phyloP scores from a whole-genome alignment of 1,284 basidiomycete species.

The Tilletia setariae region DNA sequence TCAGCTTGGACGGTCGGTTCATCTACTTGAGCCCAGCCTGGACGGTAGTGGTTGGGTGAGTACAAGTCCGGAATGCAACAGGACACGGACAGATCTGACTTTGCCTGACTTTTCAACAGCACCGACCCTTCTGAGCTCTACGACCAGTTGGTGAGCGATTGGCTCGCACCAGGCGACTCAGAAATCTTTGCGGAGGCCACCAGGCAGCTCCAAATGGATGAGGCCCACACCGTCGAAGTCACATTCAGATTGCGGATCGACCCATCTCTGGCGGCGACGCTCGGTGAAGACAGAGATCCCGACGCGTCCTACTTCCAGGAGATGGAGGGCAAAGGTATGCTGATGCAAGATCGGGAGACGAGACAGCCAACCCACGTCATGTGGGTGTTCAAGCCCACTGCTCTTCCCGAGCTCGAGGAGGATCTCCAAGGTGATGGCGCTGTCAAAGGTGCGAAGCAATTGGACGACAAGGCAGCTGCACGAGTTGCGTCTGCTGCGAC shows the following conservation, averaged over 20 bases:
- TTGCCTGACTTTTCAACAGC: not conserved
- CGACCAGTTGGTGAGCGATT: constrained; percentile 74
- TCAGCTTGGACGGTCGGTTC: constrained; percentile 76
- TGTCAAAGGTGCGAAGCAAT: constrained; percentile 3
- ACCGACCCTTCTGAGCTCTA: constrained; percentile 74
- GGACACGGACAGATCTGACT: constrained; percentile 10
- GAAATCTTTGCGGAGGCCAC: constrained; percentile 85
- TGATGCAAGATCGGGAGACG: constrained; percentile 87
- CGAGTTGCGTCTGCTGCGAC: constrained; percentile 37
- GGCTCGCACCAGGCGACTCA: constrained; percentile 79
- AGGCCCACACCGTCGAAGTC: constrained; percentile 89
- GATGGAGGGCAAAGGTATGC: constrained; percentile 98
- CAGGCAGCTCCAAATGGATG: constrained; percentile 77
- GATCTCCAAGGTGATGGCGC: constrained; percentile 25
- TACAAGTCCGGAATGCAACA: constrained; percentile 28
- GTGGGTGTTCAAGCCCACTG: constrained; percentile 93
- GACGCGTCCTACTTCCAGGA: constrained; percentile 67
- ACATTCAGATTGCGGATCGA: constrained; percentile 76
- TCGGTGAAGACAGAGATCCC: constrained; percentile 51
- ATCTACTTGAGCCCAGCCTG: constrained; percentile 96
- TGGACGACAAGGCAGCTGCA: constrained; percentile 8
- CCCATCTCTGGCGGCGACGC: constrained; percentile 26
- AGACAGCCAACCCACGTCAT: constrained; percentile 89
- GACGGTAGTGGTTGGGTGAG: constrained; percentile 86
- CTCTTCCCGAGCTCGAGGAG: constrained; percentile 42